Base-by-base conservation (phyloP, 2,329 filamentous ascomycete species). In the Talaromyces atroroseus region DNA sequence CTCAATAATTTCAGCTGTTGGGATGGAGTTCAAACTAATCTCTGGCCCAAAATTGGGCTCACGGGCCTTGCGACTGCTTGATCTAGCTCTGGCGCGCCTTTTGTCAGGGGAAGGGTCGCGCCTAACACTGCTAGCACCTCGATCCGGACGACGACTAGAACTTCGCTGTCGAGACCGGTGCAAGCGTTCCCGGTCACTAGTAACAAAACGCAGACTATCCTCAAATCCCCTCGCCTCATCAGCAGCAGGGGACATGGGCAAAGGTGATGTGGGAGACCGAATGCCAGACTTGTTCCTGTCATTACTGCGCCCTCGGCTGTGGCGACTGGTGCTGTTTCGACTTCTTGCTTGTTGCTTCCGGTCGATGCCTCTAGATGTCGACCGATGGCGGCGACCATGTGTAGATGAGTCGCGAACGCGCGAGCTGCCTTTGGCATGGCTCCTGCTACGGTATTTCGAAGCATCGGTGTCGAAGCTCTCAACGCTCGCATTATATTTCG, bases 261-360 rank as follows among this genome's bases (percentile, higher is more conserved):
- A 75, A 1, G 92, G 90, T 1, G 90, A 92, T 0, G 88, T 88
- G 1, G 92, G 91, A 1, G 91, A 96, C 50, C 85, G 80, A 46
- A 81, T 74, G 2, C 74, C 67, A n/a, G 83, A 83, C 2, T 78
- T 80, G 16, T 78, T 78, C n/a, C 85, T 80, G 16, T 79, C 80
- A 49, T 80, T 74, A 65, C 85, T 87, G 61, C 88, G 80, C 2
- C 86, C 87, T 50, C 88, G 66, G 56, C 49, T 68, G 44, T 61
- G 65, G 52, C 69, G 50, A 59, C 32, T 55, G 36, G 67, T 71
- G 49, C 73, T 72, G 8, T 74, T 73, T 52, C 75, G 71, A 59
- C 76, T 78, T 5, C 71, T 59, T 49, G 65, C 60, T 54, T 68
- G 65, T 56, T 60, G 64, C 61, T 61, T 71, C 66, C 52, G 63